A percentile compares a stretch with the other conserved stretches of the same genome.
Conservation (phyloP, 495 filamentous ascomycete genomes). For the Saxispiralis lemnorum region DNA sequence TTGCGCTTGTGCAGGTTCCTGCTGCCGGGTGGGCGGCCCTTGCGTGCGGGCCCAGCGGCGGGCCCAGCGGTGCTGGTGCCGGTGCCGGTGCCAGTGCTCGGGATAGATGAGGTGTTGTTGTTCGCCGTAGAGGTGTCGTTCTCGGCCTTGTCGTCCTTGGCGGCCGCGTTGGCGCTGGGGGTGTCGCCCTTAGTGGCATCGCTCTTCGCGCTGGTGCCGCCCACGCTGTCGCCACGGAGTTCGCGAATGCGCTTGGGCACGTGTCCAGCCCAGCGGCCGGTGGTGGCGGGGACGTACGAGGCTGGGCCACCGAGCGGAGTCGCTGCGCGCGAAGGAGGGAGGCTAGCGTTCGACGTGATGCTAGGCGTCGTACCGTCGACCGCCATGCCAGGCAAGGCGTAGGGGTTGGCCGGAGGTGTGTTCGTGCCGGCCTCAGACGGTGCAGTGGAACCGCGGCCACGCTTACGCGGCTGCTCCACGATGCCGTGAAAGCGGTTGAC, state of each 20-base stretch:
- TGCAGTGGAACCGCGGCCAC: neutral
- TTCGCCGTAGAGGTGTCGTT: conserved; percentile 20
- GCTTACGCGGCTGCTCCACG: conserved; percentile 10
- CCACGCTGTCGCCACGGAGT: conserved; percentile 21
- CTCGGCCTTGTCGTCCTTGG: conserved; percentile 13
- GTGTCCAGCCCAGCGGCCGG: conserved; percentile 7
- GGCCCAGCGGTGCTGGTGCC: neutral
- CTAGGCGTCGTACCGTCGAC: neutral
- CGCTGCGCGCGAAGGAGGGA: neutral
- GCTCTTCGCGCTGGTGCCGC: neutral
- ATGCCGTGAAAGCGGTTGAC: conserved; percentile 10
- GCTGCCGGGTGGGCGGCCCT: conserved; percentile 23
- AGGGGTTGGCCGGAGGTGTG: no score
- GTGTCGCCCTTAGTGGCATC: conserved; percentile 1
- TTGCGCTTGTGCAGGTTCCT: conserved; percentile 20
- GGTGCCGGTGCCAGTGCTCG: neutral
- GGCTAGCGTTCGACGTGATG: conserved; percentile 3
- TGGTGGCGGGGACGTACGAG: neutral
- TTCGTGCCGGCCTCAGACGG: neutral
- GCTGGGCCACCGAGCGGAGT: conserved; percentile 1
- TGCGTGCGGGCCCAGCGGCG: conserved; percentile 7
- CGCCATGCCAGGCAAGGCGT: neutral
- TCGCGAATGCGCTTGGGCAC: conserved; percentile 20
- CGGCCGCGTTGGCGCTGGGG: neutral
- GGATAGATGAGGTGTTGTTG: conserved; percentile 15